A percentile compares a stretch with the other conserved stretches of the same genome.
Conservation (phyloP, 2,329 filamentous ascomycete species). For the Penicillium verrucosum region DNA sequence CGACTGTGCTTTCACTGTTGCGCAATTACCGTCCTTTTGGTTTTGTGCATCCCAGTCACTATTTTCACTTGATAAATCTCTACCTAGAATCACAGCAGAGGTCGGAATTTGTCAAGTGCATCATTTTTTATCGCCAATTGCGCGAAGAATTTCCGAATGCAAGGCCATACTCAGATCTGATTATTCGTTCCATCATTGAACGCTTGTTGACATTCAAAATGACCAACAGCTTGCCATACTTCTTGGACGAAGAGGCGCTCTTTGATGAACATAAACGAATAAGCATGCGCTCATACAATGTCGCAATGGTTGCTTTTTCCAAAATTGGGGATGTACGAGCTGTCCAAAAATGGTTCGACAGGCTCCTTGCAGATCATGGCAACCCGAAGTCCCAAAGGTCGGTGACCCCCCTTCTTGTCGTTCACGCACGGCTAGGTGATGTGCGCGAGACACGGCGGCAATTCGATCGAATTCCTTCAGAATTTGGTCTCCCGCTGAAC, state of each 20-base stretch:
- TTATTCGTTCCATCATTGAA: constrained; percentile 28
- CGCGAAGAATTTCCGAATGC: constrained; percentile 32
- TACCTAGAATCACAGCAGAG: constrained; percentile 29
- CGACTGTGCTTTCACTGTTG: constrained; percentile 25
- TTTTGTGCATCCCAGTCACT: constrained; percentile 26
- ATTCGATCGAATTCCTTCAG: constrained; percentile 59
- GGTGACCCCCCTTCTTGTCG: constrained; percentile 63
- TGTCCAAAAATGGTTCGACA: constrained; percentile 46
- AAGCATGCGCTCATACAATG: constrained; percentile 33
- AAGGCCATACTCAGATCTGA: constrained; percentile 20
- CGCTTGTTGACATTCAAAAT: constrained; percentile 30
- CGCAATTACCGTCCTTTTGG: constrained; percentile 24
- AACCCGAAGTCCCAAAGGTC: constrained; percentile 30
- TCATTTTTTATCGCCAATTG: constrained; percentile 43
- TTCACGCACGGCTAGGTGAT: constrained; percentile 68
- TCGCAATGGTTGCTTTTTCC: constrained; percentile 44
- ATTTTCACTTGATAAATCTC: constrained; percentile 17
- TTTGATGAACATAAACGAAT: constrained; percentile 31
- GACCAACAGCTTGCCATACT: constrained; percentile 36
- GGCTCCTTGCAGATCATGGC: constrained; percentile 39
- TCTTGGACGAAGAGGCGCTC: constrained; percentile 41
- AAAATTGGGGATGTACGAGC: constrained; percentile 45
- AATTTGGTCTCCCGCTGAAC: constrained; percentile 58
- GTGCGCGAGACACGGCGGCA: constrained; percentile 56
- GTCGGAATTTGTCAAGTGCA: constrained; percentile 28